phyloP scores from a whole-genome alignment of 768 basidiomycete genomes.

The Macrolepiota albuminosa region DNA sequence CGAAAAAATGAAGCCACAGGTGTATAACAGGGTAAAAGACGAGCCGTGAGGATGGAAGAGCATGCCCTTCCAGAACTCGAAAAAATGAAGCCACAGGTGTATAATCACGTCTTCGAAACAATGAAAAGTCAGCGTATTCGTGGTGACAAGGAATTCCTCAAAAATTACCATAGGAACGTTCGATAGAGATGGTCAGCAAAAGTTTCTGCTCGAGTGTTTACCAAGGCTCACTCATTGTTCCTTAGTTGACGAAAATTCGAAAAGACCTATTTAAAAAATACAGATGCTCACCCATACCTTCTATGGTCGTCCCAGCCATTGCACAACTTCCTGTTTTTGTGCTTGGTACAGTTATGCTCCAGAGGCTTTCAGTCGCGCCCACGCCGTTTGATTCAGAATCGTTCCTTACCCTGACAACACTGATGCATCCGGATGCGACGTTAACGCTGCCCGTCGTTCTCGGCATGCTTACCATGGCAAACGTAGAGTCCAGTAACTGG shows the following conservation, averaged over 20 bases:
- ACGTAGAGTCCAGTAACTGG: conserved; percentile 76
- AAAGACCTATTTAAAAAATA: conserved; percentile 59
- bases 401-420: conserved; percentile 67
- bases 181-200: conserved; percentile 39
- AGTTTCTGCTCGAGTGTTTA: not conserved
- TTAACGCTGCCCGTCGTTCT: conserved; percentile 63
- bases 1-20: conserved; percentile 40
- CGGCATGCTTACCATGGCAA: conserved; percentile 72
- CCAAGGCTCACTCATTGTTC: conserved; percentile 1
- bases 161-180: conserved; percentile 44
- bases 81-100: conserved; percentile 39
- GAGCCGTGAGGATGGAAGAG: conserved; percentile 57
- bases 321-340: conserved; percentile 74
- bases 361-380: conserved; percentile 46
- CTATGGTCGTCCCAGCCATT: conserved; percentile 57
- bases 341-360: conserved; percentile 54
- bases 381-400: conserved; percentile 76
- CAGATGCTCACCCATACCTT: conserved; percentile 50
- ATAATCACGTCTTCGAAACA: conserved; percentile 37
- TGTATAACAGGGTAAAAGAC: conserved; percentile 54
- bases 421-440: conserved; percentile 70
- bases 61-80: conserved; percentile 54
- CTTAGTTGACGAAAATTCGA: conserved; percentile 47
- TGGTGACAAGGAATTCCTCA: conserved; percentile 49
- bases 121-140: conserved; percentile 55